These are phyloP conservation scores for Lichtheimia ramosa DNA, from an alignment of 371 early-diverging fungal genomes.

Conservation along the genomic window DNA sequence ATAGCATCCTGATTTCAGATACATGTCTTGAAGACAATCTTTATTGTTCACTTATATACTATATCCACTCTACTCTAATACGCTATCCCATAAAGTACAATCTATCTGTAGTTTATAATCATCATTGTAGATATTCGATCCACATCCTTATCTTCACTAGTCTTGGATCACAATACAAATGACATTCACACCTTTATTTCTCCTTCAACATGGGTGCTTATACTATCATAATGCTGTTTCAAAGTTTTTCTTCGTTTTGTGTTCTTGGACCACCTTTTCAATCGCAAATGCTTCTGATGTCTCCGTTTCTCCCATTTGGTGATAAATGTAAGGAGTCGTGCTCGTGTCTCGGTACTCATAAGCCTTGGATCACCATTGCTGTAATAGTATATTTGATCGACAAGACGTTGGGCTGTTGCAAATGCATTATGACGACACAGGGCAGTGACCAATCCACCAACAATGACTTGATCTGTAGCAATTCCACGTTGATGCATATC, in stretches of 20 bases:
- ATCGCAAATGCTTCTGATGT: neutral
- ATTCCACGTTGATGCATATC: slow-evolving; percentile 15
- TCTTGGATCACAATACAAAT: too few relatives aligned
- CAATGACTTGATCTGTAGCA: slow-evolving; percentile 9
- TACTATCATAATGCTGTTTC: too few relatives aligned
- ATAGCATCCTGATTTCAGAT: too few relatives aligned
- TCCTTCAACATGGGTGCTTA: too few relatives aligned
- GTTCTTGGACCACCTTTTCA: neutral
- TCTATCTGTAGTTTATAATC: too few relatives aligned
- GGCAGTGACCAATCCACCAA: slow-evolving; percentile 13
- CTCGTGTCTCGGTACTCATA: slow-evolving; percentile 1
- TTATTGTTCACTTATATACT: too few relatives aligned
- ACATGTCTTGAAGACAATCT: too few relatives aligned
- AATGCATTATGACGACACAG: slow-evolving; percentile 8
- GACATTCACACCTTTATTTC: too few relatives aligned
- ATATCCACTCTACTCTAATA: too few relatives aligned
- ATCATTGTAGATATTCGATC: too few relatives aligned
- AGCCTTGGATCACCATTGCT: slow-evolving; percentile 1
- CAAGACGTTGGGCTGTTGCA: slow-evolving; percentile 7
- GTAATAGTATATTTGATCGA: neutral
- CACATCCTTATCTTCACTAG: too few relatives aligned
- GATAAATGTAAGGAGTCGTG: neutral
- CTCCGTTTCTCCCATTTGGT: neutral
- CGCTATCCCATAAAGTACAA: too few relatives aligned
- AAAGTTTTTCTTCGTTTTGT: neutral